Percentiles rank a stretch among this genome's conserved stretches.
phyloP scores from a whole-genome alignment of 108 stramenopile genomes.

The Fistulifera pelliculosa region DNA sequence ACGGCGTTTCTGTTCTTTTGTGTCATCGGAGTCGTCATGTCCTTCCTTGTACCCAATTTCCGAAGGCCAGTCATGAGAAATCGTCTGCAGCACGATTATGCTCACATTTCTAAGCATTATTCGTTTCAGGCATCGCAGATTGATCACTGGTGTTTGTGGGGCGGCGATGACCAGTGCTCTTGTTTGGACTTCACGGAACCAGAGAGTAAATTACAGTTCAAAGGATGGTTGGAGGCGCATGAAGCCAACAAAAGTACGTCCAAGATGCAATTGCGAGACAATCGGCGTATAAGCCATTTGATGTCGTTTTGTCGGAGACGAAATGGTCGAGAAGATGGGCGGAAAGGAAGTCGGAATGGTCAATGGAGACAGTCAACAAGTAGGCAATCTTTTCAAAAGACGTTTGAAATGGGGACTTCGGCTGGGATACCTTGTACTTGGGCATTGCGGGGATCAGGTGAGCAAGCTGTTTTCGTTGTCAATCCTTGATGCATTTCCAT shows the following conservation, averaged over 20 bases:
- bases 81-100: constrained; percentile 31
- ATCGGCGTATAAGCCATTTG: constrained; percentile 14
- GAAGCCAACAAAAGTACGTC: constrained; percentile 31
- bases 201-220: constrained; percentile 6
- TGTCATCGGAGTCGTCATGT: constrained; percentile 1
- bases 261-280: not conserved
- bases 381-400: constrained; percentile 31
- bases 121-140: constrained; percentile 45
- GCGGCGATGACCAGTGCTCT: constrained; percentile 33
- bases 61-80: constrained; percentile 2
- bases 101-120: constrained; percentile 29
- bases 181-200: constrained; percentile 57
- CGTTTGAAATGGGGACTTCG: constrained; percentile 41
- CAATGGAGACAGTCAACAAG: not conserved
- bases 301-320: constrained; percentile 71
- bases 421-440: constrained; percentile 46
- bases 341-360: constrained; percentile 18
- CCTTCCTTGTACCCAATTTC: not conserved
- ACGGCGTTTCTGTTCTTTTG: not conserved
- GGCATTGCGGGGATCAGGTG: constrained; percentile 62
- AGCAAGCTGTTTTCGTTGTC: constrained; percentile 2
- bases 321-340: constrained; percentile 45
- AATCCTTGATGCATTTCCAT: not conserved
- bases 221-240: constrained; percentile 37
- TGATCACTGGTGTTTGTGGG: constrained; percentile 63